These are phyloP conservation scores for Nigrospora oryzae DNA, from an alignment of 2,329 filamentous ascomycete species.

Conservation along the genomic window DNA sequence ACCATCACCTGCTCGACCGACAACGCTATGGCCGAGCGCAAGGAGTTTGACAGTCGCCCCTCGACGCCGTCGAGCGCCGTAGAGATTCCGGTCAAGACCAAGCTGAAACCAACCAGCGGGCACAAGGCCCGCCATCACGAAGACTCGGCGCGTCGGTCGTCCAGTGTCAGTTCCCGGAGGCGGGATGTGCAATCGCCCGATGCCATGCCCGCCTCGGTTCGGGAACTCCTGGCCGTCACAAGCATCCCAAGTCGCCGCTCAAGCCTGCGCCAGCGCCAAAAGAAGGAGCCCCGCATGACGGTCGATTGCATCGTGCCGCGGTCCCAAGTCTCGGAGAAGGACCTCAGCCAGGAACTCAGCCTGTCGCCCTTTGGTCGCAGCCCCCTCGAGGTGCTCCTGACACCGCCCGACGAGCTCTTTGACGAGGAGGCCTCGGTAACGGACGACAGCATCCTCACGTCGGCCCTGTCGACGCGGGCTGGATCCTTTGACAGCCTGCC, in stretches of 20 bases:
- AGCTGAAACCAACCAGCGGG: constrained; percentile 23
- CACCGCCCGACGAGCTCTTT: constrained; percentile 48
- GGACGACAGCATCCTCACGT: constrained; percentile 45
- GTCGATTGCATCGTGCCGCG: constrained; percentile 48
- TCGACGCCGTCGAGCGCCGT: constrained; percentile 40
- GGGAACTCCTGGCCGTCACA: constrained; percentile 53
- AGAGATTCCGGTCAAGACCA: constrained; percentile 41
- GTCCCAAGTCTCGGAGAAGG: constrained; percentile 48
- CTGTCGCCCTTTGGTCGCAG: constrained; percentile 38
- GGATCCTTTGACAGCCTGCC: constrained; percentile 54
- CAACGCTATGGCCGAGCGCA: constrained; percentile 15
- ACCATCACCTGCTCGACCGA: too few species aligned
- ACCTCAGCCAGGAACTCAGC: constrained; percentile 35
- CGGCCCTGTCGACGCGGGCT: constrained; percentile 43
- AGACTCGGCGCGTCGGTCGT: constrained; percentile 22
- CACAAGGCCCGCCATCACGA: constrained; percentile 26
- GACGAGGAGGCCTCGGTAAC: constrained; percentile 34
- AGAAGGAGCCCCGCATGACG: constrained; percentile 31
- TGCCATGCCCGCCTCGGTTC: constrained; percentile 49
- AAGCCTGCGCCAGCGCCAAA: constrained; percentile 18
- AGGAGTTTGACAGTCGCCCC: constrained; percentile 18
- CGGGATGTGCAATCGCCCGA: constrained; percentile 42
- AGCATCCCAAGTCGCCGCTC: constrained; percentile 43
- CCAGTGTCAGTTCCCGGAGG: constrained; percentile 18
- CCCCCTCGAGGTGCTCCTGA: constrained; percentile 51